These are phyloP conservation scores for Botrytis hyacinthi DNA, from an alignment of 2,329 filamentous ascomycete genomes.

Conservation along the genomic window DNA sequence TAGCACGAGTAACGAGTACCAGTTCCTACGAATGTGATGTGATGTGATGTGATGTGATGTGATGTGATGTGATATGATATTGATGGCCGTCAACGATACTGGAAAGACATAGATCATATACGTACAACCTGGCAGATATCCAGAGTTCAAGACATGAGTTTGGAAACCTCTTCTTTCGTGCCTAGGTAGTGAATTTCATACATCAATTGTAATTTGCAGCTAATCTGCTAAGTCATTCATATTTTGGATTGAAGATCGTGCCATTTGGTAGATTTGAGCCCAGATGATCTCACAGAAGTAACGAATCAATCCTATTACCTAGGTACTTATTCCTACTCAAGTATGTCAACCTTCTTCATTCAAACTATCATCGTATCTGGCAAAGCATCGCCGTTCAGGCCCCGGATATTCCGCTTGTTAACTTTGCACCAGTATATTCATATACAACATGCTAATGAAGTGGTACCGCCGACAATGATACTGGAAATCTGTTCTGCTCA, in stretches of 20 bases:
- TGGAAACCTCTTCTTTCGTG: not conserved
- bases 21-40: not conserved
- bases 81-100: not conserved
- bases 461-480: too few species aligned
- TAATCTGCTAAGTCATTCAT: not conserved
- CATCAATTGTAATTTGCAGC: not conserved
- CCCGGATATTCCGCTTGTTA: too few species aligned
- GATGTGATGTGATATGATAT: not conserved
- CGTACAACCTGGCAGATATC: too few species aligned
- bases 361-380: not conserved
- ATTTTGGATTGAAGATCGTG: not conserved
- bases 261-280: not conserved
- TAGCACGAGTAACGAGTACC: not conserved
- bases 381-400: not conserved
- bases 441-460: too few species aligned
- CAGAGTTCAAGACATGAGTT: not conserved
- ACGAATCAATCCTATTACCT: not conserved
- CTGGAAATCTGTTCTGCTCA: too few species aligned
- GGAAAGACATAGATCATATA: not conserved
- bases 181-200: not conserved
- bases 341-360: not conserved
- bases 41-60: not conserved
- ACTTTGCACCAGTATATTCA: too few species aligned
- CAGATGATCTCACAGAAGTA: not conserved
- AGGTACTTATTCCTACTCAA: not conserved